Conservation (phyloP, 495 filamentous ascomycete genomes). For the Penicillium lividum region DNA sequence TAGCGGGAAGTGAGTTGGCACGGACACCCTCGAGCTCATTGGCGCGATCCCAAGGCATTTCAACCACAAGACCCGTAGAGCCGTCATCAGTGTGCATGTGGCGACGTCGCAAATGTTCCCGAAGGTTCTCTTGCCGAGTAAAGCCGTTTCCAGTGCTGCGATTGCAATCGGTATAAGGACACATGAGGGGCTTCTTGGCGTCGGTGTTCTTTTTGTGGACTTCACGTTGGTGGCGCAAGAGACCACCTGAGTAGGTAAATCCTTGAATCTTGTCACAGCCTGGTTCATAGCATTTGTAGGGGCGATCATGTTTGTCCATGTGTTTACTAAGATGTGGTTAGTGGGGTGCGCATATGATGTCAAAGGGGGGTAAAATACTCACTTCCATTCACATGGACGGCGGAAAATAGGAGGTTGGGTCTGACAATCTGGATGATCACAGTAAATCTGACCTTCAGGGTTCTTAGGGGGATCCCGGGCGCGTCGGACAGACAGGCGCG, state of each 20-base stretch:
- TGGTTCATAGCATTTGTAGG: conserved; percentile 75
- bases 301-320: conserved; percentile 95
- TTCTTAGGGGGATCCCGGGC: conserved; percentile 64
- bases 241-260: conserved; percentile 90
- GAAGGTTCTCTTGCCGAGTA: conserved; percentile 85
- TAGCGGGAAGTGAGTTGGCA: conserved; percentile 25
- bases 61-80: conserved; percentile 33
- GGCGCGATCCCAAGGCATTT: conserved; percentile 31
- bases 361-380: conserved; percentile 38
- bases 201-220: conserved; percentile 86
- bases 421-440: conserved; percentile 62
- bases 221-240: conserved; percentile 85
- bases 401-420: conserved; percentile 61
- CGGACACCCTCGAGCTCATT: conserved; percentile 30
- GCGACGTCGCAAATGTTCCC: conserved; percentile 86
- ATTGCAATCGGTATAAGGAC: conserved; percentile 83
- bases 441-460: conserved; percentile 66
- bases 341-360: neutral
- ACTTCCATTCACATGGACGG: conserved; percentile 92
- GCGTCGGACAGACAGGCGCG: conserved; percentile 48
- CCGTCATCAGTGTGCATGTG: conserved; percentile 59
- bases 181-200: conserved; percentile 78
- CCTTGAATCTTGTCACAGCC: conserved; percentile 87
- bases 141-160: conserved; percentile 79
- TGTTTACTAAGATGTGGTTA: conserved; percentile 65